phyloP scores from a whole-genome alignment of 2,329 filamentous ascomycete species.

The Allantophomopsis cytisporea region DNA sequence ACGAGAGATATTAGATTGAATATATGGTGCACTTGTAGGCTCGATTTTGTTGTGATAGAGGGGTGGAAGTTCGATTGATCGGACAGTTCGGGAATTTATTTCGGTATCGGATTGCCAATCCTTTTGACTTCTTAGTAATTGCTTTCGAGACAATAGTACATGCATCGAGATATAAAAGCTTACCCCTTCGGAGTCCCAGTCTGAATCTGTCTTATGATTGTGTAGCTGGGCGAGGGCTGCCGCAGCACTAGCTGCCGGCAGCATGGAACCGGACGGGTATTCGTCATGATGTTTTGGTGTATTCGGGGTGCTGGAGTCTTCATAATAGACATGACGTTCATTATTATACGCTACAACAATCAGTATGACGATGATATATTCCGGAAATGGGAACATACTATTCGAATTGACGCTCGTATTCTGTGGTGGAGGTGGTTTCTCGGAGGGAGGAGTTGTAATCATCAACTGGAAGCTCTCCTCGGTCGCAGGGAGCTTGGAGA shows the following conservation, averaged over 20 bases:
- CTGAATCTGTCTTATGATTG: constrained; percentile 60
- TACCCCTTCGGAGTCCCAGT: constrained; percentile 70
- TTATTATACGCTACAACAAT: constrained; percentile 34
- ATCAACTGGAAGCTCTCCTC: constrained; percentile 96
- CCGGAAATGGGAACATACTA: constrained; percentile 9
- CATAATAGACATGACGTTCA: constrained; percentile 55
- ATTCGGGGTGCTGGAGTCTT: constrained; percentile 51
- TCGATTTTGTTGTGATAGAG: constrained; percentile 49
- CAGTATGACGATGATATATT: constrained; percentile 7
- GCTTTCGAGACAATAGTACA: constrained; percentile 1
- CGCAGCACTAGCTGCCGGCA: constrained; percentile 64
- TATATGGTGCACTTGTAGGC: constrained; percentile 49
- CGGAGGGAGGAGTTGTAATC: constrained; percentile 75
- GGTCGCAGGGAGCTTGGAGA: constrained; percentile 92
- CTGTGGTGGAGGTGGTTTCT: constrained; percentile 14
- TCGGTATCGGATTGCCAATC: constrained; percentile 63
- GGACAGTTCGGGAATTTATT: constrained; percentile 46
- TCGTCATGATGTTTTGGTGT: constrained; percentile 61
- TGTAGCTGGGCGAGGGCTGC: constrained; percentile 79
- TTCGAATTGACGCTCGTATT: constrained; percentile 15
- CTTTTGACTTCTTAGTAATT: constrained; percentile 22
- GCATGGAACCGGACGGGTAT: constrained; percentile 42
- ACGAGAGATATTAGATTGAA: constrained; percentile 43
- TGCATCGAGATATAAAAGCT: constrained; percentile 13
- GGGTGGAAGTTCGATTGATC: constrained; percentile 55